Evolutionary conservation across 805 yeast genomes (phyloP), one percentile per base, ranked within the genome.

Genomic region (Metschnikowia baotianmanensis): DNA sequence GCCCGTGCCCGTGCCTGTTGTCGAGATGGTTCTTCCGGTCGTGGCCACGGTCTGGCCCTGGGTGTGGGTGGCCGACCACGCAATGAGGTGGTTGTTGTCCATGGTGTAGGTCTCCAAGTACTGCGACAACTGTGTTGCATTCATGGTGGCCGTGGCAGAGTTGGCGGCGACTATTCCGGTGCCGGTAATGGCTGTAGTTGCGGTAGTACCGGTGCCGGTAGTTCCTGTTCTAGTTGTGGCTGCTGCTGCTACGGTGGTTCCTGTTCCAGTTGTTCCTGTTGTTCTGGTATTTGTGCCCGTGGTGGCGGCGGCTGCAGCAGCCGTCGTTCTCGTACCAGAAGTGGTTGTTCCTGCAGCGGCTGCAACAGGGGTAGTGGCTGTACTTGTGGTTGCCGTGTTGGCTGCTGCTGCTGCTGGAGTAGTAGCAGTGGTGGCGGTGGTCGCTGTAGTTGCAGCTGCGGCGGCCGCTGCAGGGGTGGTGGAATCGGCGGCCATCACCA

Each of bases 61-160:
- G 6, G 54, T 50, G 26, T 50, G 48, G 7, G 54, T 50, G 21
- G 52, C 52, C 16, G 45, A 34, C 51, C 51, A 50, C 6, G 51
- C 51, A 24, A 42, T 33, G 31, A 50, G 45, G 26, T 50, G 52
- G 37, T 41, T 38, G 6, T 37, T n/a, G 43, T 50, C 38, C 52
- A 50, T 42, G 17, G 52, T 47, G 44, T 34, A 10, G 19, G 56
- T 52, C 24, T 18, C 29, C 15, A 29, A 12, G 36, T 45, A 50
- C 4, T 18, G 21, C 5, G 51, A 45, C 17, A 52, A 34, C 28
- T 52, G 53, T 2, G 46, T 27, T 3, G 51, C 38, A 28, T 36
- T 40, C 55, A 52, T 45, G 32, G 55, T 51, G 21, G 36, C 36
- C 18, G 54, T 50, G 36, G 13, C 13, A 11, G 15, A n/a, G 36